Base-by-base conservation (phyloP, 768 basidiomycete species). In the Lentinula boryana region DNA sequence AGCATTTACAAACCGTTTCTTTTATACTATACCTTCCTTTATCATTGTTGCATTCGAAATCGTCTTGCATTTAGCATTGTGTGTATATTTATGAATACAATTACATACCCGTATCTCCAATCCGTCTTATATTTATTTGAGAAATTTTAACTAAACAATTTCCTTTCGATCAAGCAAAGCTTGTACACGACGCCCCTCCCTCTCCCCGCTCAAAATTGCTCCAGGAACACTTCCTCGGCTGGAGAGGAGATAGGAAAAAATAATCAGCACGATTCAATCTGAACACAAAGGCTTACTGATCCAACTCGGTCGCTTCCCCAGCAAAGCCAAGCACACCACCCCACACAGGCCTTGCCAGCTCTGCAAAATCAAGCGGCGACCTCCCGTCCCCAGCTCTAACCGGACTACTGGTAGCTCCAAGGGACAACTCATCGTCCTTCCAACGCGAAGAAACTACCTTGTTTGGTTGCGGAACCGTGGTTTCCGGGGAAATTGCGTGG, bases 151-250 rank as follows among this genome's bases (percentile, higher is more conserved):
- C 23, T 9, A 52, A 9, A 35, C 31, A 2, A 31, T 33, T 27
- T 52, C 6, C 33, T 50, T 9, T 10, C 50, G 31, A 54, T 60
- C 58, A 8, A 60, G 38, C 5, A 60, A 16, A 13, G 58, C 58
- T 21, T 36, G 9, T 35, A 60, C 43, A 10, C 60, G 33, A 10
- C 38, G 31, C 15, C 38, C 60, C 31, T 60, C 60, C 23, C 60
- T 33, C 35, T 60, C 60, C 23, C 60, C 60, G 36, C 60, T 60
- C 23, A 60, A 13, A 23, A 60, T 52, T 10, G 60, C 60, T 27
- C 60, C 60, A 31, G 60, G 60, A 60, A 60, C 60, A 27, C 51
- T 53, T 18, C 60, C 60, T 13, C 60, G 60, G 40, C 60, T 32
- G 16, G 12, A 27, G 55, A 38, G 54, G 35, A 55, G 27, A 55